Conservation (phyloP, 768 basidiomycete species). For the Saitozyma sp. region DNA sequence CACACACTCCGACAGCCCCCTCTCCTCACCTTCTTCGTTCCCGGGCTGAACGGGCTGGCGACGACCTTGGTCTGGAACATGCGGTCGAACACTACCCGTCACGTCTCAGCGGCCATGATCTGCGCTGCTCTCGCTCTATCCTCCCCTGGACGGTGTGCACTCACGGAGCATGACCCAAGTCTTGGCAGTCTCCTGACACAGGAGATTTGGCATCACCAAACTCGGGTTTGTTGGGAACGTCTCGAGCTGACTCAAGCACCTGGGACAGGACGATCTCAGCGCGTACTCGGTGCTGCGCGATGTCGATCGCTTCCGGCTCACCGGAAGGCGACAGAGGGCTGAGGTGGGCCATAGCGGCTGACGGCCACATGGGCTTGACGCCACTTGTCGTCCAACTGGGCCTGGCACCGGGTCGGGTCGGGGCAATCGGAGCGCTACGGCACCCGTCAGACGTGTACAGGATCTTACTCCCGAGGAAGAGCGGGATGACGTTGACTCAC, state of each 20-base stretch:
- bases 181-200: constrained; percentile 85
- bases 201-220: constrained; percentile 77
- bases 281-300: constrained; percentile 37
- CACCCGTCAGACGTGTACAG: not conserved
- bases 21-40: constrained; percentile 41
- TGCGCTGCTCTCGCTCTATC: too few species aligned
- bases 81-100: constrained; percentile 36
- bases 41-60: constrained; percentile 19
- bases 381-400: constrained; percentile 90
- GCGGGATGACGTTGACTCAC: constrained; percentile 54
- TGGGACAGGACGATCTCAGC: constrained; percentile 35
- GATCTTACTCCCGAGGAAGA: too few species aligned
- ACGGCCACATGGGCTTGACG: constrained; percentile 80
- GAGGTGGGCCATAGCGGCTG: constrained; percentile 69
- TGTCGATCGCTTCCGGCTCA: constrained; percentile 57
- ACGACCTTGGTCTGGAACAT: constrained; percentile 44
- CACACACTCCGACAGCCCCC: not conserved
- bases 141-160: constrained; percentile 35
- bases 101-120: not conserved
- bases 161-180: constrained; percentile 80
- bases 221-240: constrained; percentile 75
- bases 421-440: constrained; percentile 77
- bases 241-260: constrained; percentile 85
- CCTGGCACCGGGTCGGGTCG: constrained; percentile 74
- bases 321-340: constrained; percentile 42